phyloP scores from a whole-genome alignment of 2,329 filamentous ascomycete genomes.

The Aspergillus arachidicola region DNA sequence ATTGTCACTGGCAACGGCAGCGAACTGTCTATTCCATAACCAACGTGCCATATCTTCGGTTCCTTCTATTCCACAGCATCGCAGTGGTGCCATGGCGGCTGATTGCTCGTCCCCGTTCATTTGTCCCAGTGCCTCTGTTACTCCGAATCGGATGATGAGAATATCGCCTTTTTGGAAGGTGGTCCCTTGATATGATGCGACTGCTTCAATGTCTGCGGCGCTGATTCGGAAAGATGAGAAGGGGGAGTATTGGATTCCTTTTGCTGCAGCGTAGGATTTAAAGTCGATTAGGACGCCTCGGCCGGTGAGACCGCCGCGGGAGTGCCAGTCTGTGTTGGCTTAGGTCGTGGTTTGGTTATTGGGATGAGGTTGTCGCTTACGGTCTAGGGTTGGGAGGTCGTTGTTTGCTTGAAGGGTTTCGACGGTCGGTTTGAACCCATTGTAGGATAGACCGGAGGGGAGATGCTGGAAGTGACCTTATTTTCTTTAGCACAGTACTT shows the following conservation, averaged over 20 bases:
- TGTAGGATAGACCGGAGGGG: conserved; percentile 33
- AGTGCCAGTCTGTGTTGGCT: conserved; percentile 32
- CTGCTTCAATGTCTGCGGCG: conserved; percentile 18
- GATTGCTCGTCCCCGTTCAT: conserved; percentile 23
- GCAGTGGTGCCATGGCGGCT: conserved; percentile 9
- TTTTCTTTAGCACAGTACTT: neutral
- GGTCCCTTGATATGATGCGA: conserved; percentile 23
- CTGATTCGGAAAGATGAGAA: conserved; percentile 43
- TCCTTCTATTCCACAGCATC: conserved; percentile 47
- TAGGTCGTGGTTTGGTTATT: neutral
- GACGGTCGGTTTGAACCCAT: conserved; percentile 31
- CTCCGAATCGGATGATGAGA: conserved; percentile 26
- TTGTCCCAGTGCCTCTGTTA: conserved; percentile 20
- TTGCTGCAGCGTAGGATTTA: conserved; percentile 56
- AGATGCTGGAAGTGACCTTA: conserved; percentile 27
- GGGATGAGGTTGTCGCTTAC: neutral
- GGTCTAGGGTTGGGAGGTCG: conserved; percentile 27
- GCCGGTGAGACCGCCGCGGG: conserved; percentile 51
- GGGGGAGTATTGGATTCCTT: conserved; percentile 60
- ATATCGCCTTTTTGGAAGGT: conserved; percentile 25
- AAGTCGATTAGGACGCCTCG: conserved; percentile 59
- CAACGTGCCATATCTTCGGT: conserved; percentile 53
- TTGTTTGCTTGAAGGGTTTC: conserved; percentile 9
- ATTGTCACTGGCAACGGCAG: conserved; percentile 31
- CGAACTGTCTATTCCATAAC: conserved; percentile 59